Conservation (phyloP, 2,329 filamentous ascomycete genomes). For the Colletotrichum sp. region DNA sequence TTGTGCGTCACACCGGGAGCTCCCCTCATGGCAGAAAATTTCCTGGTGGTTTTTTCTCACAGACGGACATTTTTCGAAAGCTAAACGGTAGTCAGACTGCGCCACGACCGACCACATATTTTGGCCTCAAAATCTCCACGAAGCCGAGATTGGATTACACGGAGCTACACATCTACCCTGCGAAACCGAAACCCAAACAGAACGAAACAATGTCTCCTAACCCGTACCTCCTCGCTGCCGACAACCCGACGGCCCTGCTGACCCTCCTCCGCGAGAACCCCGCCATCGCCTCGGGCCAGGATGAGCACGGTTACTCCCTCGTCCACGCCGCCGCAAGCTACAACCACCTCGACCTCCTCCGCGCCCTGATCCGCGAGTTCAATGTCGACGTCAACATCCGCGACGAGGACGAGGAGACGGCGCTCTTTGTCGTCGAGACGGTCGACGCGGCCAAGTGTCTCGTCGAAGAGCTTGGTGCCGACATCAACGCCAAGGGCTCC, state of each 20-base stretch:
- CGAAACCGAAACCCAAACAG: not conserved
- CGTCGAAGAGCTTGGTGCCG: slow-evolving; percentile 81
- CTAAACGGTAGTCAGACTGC: not conserved
- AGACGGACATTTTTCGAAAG: not conserved
- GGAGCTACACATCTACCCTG: not conserved
- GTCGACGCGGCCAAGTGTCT: slow-evolving; percentile 78
- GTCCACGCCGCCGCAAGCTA: slow-evolving; percentile 94
- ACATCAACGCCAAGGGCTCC: slow-evolving; percentile 67
- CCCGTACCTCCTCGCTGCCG: slow-evolving; percentile 79
- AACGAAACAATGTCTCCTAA: slow-evolving; percentile 56
- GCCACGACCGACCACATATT: not conserved
- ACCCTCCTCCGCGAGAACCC: slow-evolving; percentile 77
- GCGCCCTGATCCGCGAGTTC: slow-evolving; percentile 76
- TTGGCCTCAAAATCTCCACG: slow-evolving; percentile 8
- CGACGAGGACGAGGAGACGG: slow-evolving; percentile 92
- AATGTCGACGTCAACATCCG: slow-evolving; percentile 79
- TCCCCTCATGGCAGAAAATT: slow-evolving; percentile 22
- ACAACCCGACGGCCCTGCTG: slow-evolving; percentile 77
- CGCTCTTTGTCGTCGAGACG: slow-evolving; percentile 91
- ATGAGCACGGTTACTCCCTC: slow-evolving; percentile 92
- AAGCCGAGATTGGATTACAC: not conserved
- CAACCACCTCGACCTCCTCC: slow-evolving; percentile 82
- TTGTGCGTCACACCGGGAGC: slow-evolving; percentile 19
- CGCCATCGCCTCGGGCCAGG: slow-evolving; percentile 78
- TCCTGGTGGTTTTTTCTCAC: not conserved